phyloP scores from a whole-genome alignment of 768 basidiomycete species.

The Gautieria morchelliformis region DNA sequence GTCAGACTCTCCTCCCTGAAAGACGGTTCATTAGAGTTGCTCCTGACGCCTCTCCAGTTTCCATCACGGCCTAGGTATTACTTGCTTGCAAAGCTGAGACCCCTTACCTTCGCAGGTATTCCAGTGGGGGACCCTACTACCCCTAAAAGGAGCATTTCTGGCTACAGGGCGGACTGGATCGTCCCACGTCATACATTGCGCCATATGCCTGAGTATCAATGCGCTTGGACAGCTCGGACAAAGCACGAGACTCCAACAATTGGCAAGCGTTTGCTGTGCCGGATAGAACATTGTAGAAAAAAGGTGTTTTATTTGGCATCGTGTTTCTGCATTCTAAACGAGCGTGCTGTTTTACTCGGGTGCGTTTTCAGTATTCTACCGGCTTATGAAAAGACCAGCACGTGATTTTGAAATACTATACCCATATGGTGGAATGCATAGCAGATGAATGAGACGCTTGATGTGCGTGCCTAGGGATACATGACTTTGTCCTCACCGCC shows the following conservation, averaged over 20 bases:
- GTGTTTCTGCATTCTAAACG: conserved; percentile 51
- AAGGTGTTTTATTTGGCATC: conserved; percentile 82
- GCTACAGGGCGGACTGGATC: conserved; percentile 30
- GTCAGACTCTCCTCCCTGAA: conserved; percentile 43
- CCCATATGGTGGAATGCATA: conserved; percentile 63
- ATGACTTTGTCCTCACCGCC: neutral
- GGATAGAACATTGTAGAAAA: conserved; percentile 46
- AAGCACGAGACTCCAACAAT: neutral
- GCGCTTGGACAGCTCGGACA: neutral
- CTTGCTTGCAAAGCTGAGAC: conserved; percentile 50
- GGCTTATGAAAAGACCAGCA: neutral
- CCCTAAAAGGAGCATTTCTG: conserved; percentile 48
- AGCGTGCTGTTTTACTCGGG: conserved; percentile 80
- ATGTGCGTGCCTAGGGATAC: conserved; percentile 34
- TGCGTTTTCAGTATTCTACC: conserved; percentile 17
- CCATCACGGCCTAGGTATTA: conserved; percentile 79
- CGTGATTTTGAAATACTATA: conserved; percentile 44
- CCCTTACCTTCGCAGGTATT: conserved; percentile 26
- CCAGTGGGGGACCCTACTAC: neutral
- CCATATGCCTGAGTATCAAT: neutral
- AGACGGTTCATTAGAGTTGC: conserved; percentile 50
- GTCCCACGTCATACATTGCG: conserved; percentile 16
- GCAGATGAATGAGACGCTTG: conserved; percentile 56
- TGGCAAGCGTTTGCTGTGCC: conserved; percentile 33
- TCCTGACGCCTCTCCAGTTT: conserved; percentile 69